Evolutionary conservation across 139 green algal species (phyloP), one percentile per base, ranked within the genome.

Genomic region (Pseudopediastrum boryanum): DNA sequence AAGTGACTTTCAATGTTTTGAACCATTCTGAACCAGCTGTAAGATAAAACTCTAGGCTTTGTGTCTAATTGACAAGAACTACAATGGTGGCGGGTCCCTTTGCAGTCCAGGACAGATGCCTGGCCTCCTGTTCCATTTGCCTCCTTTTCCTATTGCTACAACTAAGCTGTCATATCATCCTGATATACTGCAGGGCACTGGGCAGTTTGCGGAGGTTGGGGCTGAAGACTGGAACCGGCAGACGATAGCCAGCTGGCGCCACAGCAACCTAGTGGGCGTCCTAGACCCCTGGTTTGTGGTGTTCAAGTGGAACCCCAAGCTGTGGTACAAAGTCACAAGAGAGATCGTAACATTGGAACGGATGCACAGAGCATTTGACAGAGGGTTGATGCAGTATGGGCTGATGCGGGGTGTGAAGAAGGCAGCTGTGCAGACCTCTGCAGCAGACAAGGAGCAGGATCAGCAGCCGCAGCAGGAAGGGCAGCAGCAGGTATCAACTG

Each of bases 331-430:
- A 80, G 86, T 89, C 1, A 56, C 94, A 29, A 85, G 95, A 3
- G 95, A 98, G 76, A 97, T 98, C 58, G 92, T 98, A 1, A 97
- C 92, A 0, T 76, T 98, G 36, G 93, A 97, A 80, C 90, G 95
- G 77, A 98, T 98, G 94, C 94, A 98, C 86, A 86, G 92, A 44
- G 94, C 94, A 2, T 97, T 97, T 83, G 87, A 84, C 16, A 79
- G 77, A 12, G 94, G 92, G 8, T 84, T 97, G 2, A 96, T 97
- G 93, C 83, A 92, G 67, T 93, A 93, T 66, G 89, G 89, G 2
- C 85, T 93, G 75, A 90, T 93, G 38, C 21, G 23, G 21, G 74
- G 42, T 4, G 5, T 9, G 6, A 81, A 81, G 74, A 41, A 38
- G 35, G 39, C 38, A 16, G 36, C 35, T 63, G 21, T 38, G 0